Evolutionary conservation across 306 rosid species (phyloP).

Genomic region (Prunus salicina): DNA sequence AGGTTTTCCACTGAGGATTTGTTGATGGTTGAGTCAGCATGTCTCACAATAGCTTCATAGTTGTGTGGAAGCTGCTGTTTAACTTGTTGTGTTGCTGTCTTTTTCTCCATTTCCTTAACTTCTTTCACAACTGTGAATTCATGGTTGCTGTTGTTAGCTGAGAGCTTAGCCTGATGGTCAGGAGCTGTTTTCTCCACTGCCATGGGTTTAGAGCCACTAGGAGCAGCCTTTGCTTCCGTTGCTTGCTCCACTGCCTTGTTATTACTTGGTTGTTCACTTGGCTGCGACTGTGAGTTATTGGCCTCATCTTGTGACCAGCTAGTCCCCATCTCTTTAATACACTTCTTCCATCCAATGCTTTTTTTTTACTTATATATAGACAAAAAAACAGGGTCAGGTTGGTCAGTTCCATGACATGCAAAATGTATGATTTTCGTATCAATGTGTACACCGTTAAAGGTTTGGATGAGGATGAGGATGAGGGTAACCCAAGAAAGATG

Average conservation of each 20-base stretch:
- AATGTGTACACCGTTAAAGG: neutral
- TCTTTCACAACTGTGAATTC: neutral
- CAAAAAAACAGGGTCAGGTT: neutral
- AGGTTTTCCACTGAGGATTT: constrained; percentile 21
- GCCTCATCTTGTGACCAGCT: constrained; percentile 25
- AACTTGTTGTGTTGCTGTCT: neutral
- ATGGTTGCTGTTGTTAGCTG: neutral
- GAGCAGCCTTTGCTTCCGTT: neutral
- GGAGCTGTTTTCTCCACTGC: neutral
- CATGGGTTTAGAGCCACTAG: neutral
- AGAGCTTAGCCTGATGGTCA: neutral
- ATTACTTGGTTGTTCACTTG: neutral
- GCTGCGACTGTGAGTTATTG: constrained; percentile 2
- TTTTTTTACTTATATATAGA: neutral
- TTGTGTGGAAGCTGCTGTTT: constrained; percentile 11
- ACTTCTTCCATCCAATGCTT: neutral
- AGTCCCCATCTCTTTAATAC: constrained; percentile 25
- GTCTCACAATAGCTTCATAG: constrained; percentile 22
- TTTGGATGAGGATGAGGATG: neutral
- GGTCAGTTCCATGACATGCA: neutral
- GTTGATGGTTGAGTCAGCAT: constrained; percentile 24
- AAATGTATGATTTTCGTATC: too few species aligned
- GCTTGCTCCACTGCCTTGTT: neutral
- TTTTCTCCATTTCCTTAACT: neutral
- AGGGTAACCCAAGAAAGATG: neutral